These are phyloP conservation scores for Acrodontium crateriforme DNA, from an alignment of 2,329 filamentous ascomycete species.

Conservation along the genomic window DNA sequence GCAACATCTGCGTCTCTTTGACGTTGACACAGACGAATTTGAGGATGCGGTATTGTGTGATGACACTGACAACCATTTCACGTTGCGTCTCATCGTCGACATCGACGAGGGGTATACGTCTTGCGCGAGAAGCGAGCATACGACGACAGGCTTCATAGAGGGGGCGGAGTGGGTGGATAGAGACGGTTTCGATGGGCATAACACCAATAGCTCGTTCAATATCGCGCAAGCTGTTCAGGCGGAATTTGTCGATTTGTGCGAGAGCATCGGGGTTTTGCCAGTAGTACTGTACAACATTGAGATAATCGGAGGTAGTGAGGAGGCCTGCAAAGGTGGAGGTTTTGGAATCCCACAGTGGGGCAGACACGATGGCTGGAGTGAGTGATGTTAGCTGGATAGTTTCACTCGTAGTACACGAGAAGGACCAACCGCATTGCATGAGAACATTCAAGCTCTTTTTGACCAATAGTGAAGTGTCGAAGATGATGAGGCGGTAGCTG, in stretches of 20 bases:
- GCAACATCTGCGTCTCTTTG: constrained; percentile 72
- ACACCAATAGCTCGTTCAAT: constrained; percentile 92
- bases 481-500: constrained; percentile 87
- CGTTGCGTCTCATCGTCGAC: constrained; percentile 86
- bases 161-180: constrained; percentile 79
- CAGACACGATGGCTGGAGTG: constrained; percentile 76
- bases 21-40: constrained; percentile 98
- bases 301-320: constrained; percentile 90
- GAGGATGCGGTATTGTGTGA: constrained; percentile 95
- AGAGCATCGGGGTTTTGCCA: constrained; percentile 91
- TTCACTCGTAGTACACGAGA: not conserved
- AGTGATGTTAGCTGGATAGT: constrained; percentile 2
- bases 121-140: constrained; percentile 87
- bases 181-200: constrained; percentile 81
- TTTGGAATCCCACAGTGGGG: constrained; percentile 90
- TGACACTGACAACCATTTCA: constrained; percentile 87
- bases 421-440: constrained; percentile 69
- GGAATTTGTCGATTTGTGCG: constrained; percentile 82
- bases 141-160: constrained; percentile 89
- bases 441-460: constrained; percentile 95
- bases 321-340: constrained; percentile 87
- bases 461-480: constrained; percentile 88
- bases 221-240: constrained; percentile 81
- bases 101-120: constrained; percentile 86
- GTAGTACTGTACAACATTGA: constrained; percentile 98